Evolutionary conservation across 1,139 yeast genomes (phyloP), one percentile per base, ranked within the genome.

Genomic region (Wickerhamomyces sp.): DNA sequence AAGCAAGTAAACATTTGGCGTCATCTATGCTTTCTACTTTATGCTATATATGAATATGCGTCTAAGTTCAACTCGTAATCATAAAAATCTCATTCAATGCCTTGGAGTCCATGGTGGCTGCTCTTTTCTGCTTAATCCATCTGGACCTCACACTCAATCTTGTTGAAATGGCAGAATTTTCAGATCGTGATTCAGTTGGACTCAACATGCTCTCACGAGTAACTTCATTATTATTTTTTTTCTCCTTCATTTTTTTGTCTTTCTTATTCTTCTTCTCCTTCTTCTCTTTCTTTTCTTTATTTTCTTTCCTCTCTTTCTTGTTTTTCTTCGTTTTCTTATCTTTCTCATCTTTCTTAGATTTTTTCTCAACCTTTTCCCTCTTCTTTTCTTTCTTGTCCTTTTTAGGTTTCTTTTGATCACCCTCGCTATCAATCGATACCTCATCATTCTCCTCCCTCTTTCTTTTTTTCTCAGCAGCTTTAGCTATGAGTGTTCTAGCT

Each of bases 11-110:
- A n/a, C n/a, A n/a, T n/a, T n/a, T n/a, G n/a, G n/a, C n/a, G n/a
- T n/a, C n/a, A n/a, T n/a, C n/a, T n/a, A n/a, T n/a, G n/a, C n/a
- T n/a, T n/a, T n/a, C n/a, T n/a, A n/a, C n/a, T n/a, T n/a, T n/a
- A n/a, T n/a, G n/a, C n/a, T n/a, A n/a, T n/a, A n/a, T n/a, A n/a
- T n/a, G n/a, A n/a, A n/a, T n/a, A n/a, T n/a, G n/a, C n/a, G n/a
- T n/a, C n/a, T n/a, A n/a, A n/a, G n/a, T n/a, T 37, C 40, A 68
- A 42, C 64, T 71, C 40, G 84, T 67, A 32, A 86, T 76, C 97
- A 89, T 89, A 57, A 89, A 84, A 40, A 89, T 89, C 59, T 89
- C 97, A 50, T 86, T 87, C 43, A 89, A 71, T 17, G 95, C 88
- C 55, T 86, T 80, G 12, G 83, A 72, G 56, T 89, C 96, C 79